A percentile compares a stretch with the other conserved stretches of the same genome.
Conservation (phyloP, 176 grass and related monocot species). For the Ananas comosus region DNA sequence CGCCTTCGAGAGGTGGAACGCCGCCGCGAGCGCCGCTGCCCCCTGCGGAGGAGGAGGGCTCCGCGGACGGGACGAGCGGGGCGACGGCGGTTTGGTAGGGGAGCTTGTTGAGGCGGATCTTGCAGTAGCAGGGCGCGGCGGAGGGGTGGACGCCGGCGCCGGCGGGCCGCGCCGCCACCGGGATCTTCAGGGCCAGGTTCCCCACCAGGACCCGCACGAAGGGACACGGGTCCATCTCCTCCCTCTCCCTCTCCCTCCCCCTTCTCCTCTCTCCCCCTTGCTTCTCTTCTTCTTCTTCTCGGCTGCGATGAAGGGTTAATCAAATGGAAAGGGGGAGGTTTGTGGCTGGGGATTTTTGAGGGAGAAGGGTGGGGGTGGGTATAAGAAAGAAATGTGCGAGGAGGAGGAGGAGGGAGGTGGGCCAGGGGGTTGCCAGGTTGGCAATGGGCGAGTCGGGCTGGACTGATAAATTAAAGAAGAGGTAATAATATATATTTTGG, state of each 20-base stretch:
- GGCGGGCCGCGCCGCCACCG: constrained; percentile 22
- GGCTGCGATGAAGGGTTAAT: background rate
- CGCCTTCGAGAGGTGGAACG: constrained; percentile 6
- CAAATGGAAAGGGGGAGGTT: too few species aligned
- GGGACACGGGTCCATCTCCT: constrained; percentile 81
- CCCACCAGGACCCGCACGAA: constrained; percentile 90
- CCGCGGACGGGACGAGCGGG: constrained; percentile 28
- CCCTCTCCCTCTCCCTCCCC: background rate
- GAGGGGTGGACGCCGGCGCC: constrained; percentile 60
- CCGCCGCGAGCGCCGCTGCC: background rate
- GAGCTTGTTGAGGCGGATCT: constrained; percentile 64
- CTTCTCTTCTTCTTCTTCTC: background rate
- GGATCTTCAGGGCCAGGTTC: constrained; percentile 71
- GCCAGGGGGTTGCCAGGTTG: background rate
- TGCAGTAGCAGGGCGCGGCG: constrained; percentile 58
- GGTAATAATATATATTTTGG: too few species aligned
- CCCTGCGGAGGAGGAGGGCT: constrained; percentile 11
- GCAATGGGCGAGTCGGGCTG: background rate
- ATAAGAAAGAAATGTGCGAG: background rate
- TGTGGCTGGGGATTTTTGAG: too few species aligned
- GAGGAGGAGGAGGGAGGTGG: background rate
- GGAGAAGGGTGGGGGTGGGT: background rate
- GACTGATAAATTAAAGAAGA: background rate
- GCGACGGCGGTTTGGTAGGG: constrained; percentile 40
- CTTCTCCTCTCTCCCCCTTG: background rate